Evolutionary conservation across 306 rosid species (phyloP), one percentile per base, ranked within the genome.

Genomic region (Vachellia pachyceras): DNA sequence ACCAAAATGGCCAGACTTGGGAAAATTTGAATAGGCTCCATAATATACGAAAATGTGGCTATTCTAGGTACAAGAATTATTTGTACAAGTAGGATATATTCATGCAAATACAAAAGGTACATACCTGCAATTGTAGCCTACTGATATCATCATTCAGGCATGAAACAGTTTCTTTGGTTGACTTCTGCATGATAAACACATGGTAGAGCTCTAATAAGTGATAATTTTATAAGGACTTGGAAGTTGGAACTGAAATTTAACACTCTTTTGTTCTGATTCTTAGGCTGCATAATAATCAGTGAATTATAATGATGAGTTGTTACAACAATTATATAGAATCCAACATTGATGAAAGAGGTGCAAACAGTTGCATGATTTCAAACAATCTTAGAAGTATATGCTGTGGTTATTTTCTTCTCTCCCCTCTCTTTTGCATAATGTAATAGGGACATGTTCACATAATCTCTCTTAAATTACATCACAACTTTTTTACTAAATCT

Each of bases 81-180:
- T 39, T 41, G 42, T 10, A 42, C 44, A 54, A 72, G 13, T 41
- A 47, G 37, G 35, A 14, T 9, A 22, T 20, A 61, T 77, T 73
- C 57, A 54, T 57, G 80, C 33, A 77, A 70, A 63, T 85, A 37
- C 72, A 50, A 47, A 76, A 64, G 73, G 77, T 80, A 80, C 84
- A 73, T 91, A 94, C 98, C 95, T 89, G 97, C 33, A 63, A 82
- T 50, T 55, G 89, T 84, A 92, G 85, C 88, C 82, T 73, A 39
- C 83, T 58, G 57, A 83, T 68, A 76, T 82, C 82, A 77, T 85
- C 87, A 72, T 83, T 85, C 88, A 90, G 86, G 78, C 72, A 80
- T 18, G 77, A 84, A 66, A 86, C 77, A 14, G 73, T 85, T 75
- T 88, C 97, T 84, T 86, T 78, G 52, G 79, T 69, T 3, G 81